phyloP scores from a whole-genome alignment of 2,329 filamentous ascomycete species.

The Lasiodiplodia sp. region DNA sequence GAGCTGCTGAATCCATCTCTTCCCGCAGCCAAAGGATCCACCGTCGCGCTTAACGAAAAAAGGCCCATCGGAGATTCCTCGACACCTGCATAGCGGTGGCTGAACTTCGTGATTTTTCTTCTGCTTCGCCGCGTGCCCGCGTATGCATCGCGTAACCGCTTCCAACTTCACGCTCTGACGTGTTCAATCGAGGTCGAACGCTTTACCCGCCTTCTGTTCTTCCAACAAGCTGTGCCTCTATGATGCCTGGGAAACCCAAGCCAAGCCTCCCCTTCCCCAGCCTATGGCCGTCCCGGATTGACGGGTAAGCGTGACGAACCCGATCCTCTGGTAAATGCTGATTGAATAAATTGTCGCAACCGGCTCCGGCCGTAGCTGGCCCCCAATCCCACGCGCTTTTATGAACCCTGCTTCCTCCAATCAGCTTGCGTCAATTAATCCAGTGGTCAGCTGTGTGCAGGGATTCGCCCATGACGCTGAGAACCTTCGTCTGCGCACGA shows the following conservation, averaged over 20 bases:
- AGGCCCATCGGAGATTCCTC: not conserved
- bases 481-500: not conserved
- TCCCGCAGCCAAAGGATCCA: constrained; percentile 14
- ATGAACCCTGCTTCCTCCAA: not conserved
- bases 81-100: not conserved
- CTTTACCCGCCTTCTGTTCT: no score
- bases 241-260: not conserved
- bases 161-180: constrained; percentile 12
- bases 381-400: not conserved
- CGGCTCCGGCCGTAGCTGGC: constrained; percentile 11
- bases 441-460: not conserved
- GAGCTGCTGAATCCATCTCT: constrained; percentile 18
- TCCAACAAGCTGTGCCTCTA: not conserved
- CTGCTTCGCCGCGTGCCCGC: not conserved
- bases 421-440: not conserved
- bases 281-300: constrained; percentile 23
- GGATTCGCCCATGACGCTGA: not conserved
- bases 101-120: not conserved
- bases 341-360: constrained; percentile 5
- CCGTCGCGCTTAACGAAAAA: constrained; percentile 2
- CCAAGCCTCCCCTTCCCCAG: not conserved
- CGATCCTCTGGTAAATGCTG: constrained; percentile 1
- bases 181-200: constrained; percentile 3
- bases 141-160: not conserved
- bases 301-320: constrained; percentile 25